Evolutionary conservation across 2,329 filamentous ascomycete genomes (phyloP), one percentile per base, ranked within the genome.

Genomic region (Sclerotiophoma versabilis): DNA sequence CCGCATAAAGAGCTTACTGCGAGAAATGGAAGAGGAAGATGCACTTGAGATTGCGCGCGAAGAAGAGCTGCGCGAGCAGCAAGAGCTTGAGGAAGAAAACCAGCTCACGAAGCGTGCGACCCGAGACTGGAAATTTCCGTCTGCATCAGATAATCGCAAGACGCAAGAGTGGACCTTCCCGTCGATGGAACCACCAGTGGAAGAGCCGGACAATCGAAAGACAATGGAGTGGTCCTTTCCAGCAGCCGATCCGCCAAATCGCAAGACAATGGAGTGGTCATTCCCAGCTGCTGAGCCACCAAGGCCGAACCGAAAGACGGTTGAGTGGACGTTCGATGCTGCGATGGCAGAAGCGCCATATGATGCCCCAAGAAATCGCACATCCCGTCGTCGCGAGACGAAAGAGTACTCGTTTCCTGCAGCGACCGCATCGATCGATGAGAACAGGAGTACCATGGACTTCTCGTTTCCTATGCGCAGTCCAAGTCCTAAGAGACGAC

Each of bases 131-230:
- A 82, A 77, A 10, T 84, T 84, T 57, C 80, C 81, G 19, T 57
- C 60, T 17, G 47, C 62, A 10, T 17, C 49, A 26, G 73, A 58
- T 17, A 68, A 77, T 66, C 75, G 78, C 27, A 73, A 71, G 5
- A 81, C 79, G 0, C 80, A 80, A 71, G 81, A 83, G 27, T 86
- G 83, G 83, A 83, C 79, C 11, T 84, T 84, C 57, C 81, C 81
- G 2, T 71, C 65, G 9, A 70, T 70, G 63, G 72, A 77, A 15
- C 73, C 73, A 56, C 71, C 70, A 32, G 57, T 66, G 22, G 55
- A 64, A 17, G 51, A 66, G 14, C 37, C 49, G 15, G 73, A 59
- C 11, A 69, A 77, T 66, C 76, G 78, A n/a, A 74, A 72, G 8
- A 81, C 79, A 0, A 80, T 81, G 74, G 81, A 84, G 25, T 86